Conservation (phyloP, 1,139 yeast genomes). For the Diutina sp. region DNA sequence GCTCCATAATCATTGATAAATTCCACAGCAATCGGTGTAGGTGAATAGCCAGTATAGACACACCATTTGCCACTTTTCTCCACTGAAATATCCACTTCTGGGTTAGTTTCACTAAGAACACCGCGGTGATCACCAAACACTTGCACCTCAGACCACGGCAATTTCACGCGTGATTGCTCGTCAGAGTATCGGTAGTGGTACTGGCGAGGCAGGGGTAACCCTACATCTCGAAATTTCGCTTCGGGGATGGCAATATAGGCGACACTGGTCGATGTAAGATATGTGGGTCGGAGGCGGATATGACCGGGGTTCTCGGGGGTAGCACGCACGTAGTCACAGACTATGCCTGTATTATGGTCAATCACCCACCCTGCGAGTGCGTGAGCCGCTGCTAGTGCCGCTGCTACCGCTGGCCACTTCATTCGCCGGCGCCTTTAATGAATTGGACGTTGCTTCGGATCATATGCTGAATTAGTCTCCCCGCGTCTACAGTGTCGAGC, state of each 20-base stretch:
- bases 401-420: not conserved
- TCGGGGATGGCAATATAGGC: not conserved
- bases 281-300: not conserved
- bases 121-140: not conserved
- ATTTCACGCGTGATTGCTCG: not conserved
- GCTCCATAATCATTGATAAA: not conserved
- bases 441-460: not conserved
- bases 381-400: not conserved
- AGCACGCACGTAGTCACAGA: not conserved
- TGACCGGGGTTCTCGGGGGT: not conserved
- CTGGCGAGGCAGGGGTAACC: not conserved
- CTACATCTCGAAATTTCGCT: not conserved
- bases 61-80: not conserved
- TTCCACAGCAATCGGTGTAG: not conserved
- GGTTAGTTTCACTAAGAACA: not conserved
- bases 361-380: not conserved
- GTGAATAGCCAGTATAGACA: not conserved
- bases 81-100: not conserved
- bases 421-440: not conserved
- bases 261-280: not conserved
- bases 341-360: not conserved
- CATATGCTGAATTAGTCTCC: no score
- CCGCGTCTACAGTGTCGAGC: no score
- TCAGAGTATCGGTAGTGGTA: not conserved
- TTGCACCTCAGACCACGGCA: not conserved